Base-by-base conservation (phyloP, 768 basidiomycete species). In the Suillus clintonianus region DNA sequence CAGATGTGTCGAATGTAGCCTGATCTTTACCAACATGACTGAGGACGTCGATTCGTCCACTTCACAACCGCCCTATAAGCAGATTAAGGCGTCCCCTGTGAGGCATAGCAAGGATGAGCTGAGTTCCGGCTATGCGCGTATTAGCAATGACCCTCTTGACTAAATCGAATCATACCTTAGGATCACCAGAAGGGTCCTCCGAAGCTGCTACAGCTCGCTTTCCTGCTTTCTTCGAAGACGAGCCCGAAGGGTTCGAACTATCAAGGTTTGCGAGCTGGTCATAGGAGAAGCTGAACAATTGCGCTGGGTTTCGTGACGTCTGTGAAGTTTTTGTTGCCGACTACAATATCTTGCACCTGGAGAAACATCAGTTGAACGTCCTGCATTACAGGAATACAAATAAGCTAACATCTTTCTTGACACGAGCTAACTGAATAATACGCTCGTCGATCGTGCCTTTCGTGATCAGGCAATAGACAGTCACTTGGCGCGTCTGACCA, bases 311-410 rank as follows among this genome's bases (percentile, higher is more conserved):
- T 96, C 22, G 94, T 87, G 60, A 92, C 91, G 66, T 97, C 95
- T 2, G 92, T 94, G 73, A 97, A 89, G 65, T 88, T 94, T 78
- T 97, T 98, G 79, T 93, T 96, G 59, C 97, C 97, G 9, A 99
- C 97, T 59, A 99, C 97, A 64, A 98, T 97, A 70, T 99, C 97
- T 87, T 99, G 97, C 5, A 99, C 96, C 94, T 96, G 62, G 24
- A 61, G 64, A 32, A 64, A 58, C 62, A 59, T 56, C 48, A 59
- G 43, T 43, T 36, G 17, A 51, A 41, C 27, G 9, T 9, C 54
- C 39, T 39, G 8, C 48, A 22, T n/a, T 30, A 11, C 43, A 32
- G 47, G 0, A 56, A 32, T 55, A 14, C 10, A 63, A 42, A 57
- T 13, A 77, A n/a, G 8, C 86, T 71, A 70, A 94, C 95, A 72